Base-by-base conservation (phyloP, 2,329 filamentous ascomycete genomes). In the Sclerotinia nivalis region DNA sequence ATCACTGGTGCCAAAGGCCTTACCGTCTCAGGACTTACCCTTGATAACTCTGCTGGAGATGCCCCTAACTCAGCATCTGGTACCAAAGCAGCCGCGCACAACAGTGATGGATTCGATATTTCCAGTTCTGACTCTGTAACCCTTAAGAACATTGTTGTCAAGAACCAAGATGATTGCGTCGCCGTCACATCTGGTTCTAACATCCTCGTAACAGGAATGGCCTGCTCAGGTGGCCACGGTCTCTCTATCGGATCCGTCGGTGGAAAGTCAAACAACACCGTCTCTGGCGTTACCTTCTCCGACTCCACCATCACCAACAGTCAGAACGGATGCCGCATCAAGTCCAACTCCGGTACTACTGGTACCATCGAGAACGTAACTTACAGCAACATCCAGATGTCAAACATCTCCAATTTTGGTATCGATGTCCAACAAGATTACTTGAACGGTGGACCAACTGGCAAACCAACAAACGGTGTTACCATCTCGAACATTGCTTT, bases 121-220 rank as follows among this genome's bases (percentile, higher is more conserved):
- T 82, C 83, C 47, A 78, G 75, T 43, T 84, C 81, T 10, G 80
- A 79, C 37, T 80, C 80, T 43, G 79, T 88, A 50, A 83, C 80
- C 62, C 86, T 88, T 75, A 79, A 80, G 64, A 82, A 83, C 55
- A 84, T 84, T 31, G 82, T 79, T 67, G 80, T 88, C 50, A 81
- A 84, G 76, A 88, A 88, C 79, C 86, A 88, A 78, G 86, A 88
- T 71, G 86, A 88, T 75, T 88, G 86, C 73, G 78, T 88, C 13
- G 86, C 86, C 43, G 79, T 88, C 73, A 88, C 87, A 80, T 86
- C 84, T 2, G 86, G 86, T 67, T 83, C 80, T 20, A 64, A 54
- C 34, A 78, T 78, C 47, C 72, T 71, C 15, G 75, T 78, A 69
- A 76, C 73, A 1, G 73, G 73, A 9, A 74, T 75, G 62, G 71